These are phyloP conservation scores for Paxillus involutus DNA, from an alignment of 768 basidiomycete genomes.

Conservation along the genomic window DNA sequence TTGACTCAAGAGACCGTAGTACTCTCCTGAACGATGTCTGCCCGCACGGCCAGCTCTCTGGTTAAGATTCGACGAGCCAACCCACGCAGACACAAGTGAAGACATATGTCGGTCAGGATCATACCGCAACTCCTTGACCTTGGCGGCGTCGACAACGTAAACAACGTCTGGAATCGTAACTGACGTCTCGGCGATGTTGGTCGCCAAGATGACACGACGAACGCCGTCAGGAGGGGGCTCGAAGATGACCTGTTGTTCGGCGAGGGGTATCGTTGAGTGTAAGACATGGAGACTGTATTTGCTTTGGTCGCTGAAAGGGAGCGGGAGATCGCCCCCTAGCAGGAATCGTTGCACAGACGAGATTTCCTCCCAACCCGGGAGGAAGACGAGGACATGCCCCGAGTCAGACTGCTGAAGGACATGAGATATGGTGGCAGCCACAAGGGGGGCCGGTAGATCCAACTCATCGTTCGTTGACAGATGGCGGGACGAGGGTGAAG, in stretches of 20 bases:
- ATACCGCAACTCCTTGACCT: conserved; percentile 86
- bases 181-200: conserved; percentile 95
- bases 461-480: conserved; percentile 49
- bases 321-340: conserved; percentile 47
- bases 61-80: conserved; percentile 85
- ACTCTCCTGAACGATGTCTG: conserved; percentile 87
- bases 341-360: conserved; percentile 64
- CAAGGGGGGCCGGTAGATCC: conserved; percentile 77
- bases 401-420: conserved; percentile 71
- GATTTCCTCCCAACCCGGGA: conserved; percentile 95
- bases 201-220: conserved; percentile 87
- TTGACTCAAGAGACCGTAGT: conserved; percentile 79
- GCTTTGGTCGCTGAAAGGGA: conserved; percentile 58
- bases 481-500: conserved; percentile 8
- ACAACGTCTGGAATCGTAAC: conserved; percentile 95
- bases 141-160: conserved; percentile 88
- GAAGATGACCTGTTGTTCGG: conserved; percentile 89
- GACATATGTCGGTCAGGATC: conserved; percentile 89
- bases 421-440: conserved; percentile 79
- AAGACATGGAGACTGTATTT: conserved; percentile 75
- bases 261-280: conserved; percentile 86
- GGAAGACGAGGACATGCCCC: conserved; percentile 88
- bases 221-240: conserved; percentile 75
- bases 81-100: conserved; percentile 87
- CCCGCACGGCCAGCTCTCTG: conserved; percentile 93